These are phyloP conservation scores for Begonia peltatifolia DNA, from an alignment of 306 rosid genomes.

Conservation along the genomic window DNA sequence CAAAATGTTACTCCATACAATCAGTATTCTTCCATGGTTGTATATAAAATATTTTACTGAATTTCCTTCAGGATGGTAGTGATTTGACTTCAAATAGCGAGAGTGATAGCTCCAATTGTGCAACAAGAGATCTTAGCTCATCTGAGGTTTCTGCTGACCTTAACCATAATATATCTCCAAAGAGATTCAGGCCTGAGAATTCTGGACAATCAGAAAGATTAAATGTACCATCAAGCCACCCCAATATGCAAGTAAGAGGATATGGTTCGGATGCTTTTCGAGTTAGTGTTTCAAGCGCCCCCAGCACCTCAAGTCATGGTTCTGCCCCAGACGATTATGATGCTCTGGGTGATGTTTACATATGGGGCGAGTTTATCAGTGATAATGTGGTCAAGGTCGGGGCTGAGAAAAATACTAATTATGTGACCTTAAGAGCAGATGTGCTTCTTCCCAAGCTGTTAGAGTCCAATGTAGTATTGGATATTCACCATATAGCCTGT, in stretches of 20 bases:
- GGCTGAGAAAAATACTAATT: conserved; percentile 45
- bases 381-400: conserved; percentile 60
- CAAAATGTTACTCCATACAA: too few species aligned
- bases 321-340: conserved; percentile 94
- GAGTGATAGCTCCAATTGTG: conserved; percentile 64
- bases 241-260: conserved; percentile 91
- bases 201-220: conserved; percentile 46
- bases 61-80: conserved; percentile 61
- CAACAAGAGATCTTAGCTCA: conserved; percentile 50
- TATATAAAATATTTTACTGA: conserved; percentile 18
- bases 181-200: conserved; percentile 34
- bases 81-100: conserved; percentile 76
- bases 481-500: conserved; percentile 80
- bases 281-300: conserved; percentile 98
- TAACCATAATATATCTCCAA: conserved; percentile 47
- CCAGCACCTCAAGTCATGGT: conserved; percentile 96
- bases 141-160: conserved; percentile 52
- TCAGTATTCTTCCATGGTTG: not conserved
- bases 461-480: conserved; percentile 80
- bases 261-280: conserved; percentile 89
- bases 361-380: conserved; percentile 90
- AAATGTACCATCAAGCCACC: conserved; percentile 56
- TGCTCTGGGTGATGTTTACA: conserved; percentile 86
- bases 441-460: conserved; percentile 83
- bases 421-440: conserved; percentile 54